A percentile compares a stretch with the other conserved stretches of the same genome.
Conservation (phyloP, 495 filamentous ascomycete genomes). For the Glonium stellatum region DNA sequence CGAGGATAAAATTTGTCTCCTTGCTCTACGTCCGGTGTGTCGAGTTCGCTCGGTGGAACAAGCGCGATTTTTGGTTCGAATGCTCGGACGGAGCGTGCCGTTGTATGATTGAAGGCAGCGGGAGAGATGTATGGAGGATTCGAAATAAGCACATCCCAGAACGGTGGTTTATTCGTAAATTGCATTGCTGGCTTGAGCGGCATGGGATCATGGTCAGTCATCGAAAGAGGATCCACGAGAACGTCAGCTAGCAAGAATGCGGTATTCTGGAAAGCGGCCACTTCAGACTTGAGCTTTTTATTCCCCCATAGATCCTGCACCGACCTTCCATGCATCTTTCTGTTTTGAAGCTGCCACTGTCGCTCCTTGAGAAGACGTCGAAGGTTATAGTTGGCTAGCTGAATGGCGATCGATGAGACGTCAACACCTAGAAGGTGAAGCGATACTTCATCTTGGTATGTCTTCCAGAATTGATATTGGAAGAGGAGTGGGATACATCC, state of each 20-base stretch:
- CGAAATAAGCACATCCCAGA: constrained; percentile 66
- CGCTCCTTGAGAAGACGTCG: not conserved
- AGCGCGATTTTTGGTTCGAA: constrained; percentile 75
- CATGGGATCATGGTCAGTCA: not conserved
- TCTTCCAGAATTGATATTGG: constrained; percentile 44
- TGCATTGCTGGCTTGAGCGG: constrained; percentile 11
- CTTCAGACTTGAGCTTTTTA: not conserved
- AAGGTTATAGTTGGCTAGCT: constrained; percentile 44
- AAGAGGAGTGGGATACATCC: constrained; percentile 84
- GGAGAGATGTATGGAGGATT: constrained; percentile 90
- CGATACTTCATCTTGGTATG: constrained; percentile 13
- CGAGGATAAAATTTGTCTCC: constrained; percentile 56
- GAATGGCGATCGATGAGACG: constrained; percentile 53
- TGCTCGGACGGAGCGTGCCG: constrained; percentile 62
- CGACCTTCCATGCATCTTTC: not conserved
- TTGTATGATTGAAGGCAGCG: constrained; percentile 45
- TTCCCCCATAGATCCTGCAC: not conserved
- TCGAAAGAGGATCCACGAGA: constrained; percentile 13
- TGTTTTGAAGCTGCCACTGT: not conserved
- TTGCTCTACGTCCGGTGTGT: constrained; percentile 18
- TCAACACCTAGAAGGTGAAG: constrained; percentile 47
- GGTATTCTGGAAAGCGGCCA: constrained; percentile 43
- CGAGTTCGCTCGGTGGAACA: constrained; percentile 45
- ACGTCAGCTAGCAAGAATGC: constrained; percentile 22
- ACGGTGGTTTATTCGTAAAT: constrained; percentile 3